Evolutionary conservation across 345 rosid species (phyloP).

Genomic region (Draba incana): DNA sequence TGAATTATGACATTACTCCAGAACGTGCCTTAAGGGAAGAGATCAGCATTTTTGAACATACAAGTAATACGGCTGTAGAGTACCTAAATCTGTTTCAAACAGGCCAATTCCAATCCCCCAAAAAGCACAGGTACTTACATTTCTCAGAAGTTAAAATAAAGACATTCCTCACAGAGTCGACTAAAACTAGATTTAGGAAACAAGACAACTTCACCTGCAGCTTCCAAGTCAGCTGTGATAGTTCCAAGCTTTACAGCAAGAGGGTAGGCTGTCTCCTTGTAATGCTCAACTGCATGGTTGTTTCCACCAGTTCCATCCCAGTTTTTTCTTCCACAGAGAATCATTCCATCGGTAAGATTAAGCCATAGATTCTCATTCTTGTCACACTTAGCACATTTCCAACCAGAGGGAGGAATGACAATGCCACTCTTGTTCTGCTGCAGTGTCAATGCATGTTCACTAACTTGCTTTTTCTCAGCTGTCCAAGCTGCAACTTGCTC

Average conservation of each 20-base stretch:
- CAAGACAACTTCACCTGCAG: constrained; percentile 76
- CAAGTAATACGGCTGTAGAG: background rate
- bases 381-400: constrained; percentile 93
- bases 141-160: background rate
- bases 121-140: background rate
- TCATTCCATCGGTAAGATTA: constrained; percentile 96
- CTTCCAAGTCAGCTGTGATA: constrained; percentile 91
- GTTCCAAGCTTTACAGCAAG: constrained; percentile 99
- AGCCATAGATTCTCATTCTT: constrained; percentile 94
- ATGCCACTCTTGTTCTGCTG: constrained; percentile 78
- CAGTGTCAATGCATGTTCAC: constrained; percentile 75
- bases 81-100: background rate
- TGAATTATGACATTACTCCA: background rate
- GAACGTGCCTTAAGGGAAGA: constrained; percentile 24
- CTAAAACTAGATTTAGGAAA: constrained; percentile 19
- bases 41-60: background rate
- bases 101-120: background rate
- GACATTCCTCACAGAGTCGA: background rate
- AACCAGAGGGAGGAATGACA: constrained; percentile 82
- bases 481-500: constrained; percentile 96
- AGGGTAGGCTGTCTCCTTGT: constrained; percentile 86
- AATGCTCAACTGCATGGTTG: constrained; percentile 90
- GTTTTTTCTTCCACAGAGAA: constrained; percentile 93
- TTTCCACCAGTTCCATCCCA: constrained; percentile 99
- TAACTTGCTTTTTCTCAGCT: constrained; percentile 79